Evolutionary conservation across 179 eudicot genomes (phyloP).

Genomic region (Beta macrorhiza): DNA sequence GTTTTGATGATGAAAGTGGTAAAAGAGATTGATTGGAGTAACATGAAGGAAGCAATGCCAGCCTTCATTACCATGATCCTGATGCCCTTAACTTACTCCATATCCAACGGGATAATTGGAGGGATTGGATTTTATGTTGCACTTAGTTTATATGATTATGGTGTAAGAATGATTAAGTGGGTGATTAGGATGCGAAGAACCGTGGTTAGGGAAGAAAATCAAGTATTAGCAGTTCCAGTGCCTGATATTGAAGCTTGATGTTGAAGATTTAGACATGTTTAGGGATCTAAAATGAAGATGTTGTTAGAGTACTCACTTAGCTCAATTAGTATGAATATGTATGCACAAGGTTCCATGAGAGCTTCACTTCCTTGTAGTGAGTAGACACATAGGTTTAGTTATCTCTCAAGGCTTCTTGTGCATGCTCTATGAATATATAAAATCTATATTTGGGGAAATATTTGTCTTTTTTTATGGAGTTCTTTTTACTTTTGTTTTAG

Average conservation of each 20-base stretch:
- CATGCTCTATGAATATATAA: slow-evolving; percentile 32
- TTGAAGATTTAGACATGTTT: slow-evolving; percentile 5
- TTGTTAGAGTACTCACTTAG: slow-evolving; percentile 7
- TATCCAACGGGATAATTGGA: slow-evolving; percentile 76
- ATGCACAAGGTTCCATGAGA: slow-evolving; percentile 66
- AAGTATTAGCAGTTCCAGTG: slow-evolving; percentile 49
- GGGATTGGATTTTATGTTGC: slow-evolving; percentile 71
- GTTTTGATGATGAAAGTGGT: slow-evolving; percentile 84
- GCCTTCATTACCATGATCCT: slow-evolving; percentile 72
- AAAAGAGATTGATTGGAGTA: slow-evolving; percentile 72
- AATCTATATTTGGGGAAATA: not conserved
- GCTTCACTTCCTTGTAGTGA: slow-evolving; percentile 3
- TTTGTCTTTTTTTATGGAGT: not conserved
- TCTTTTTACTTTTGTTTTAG: too few species aligned
- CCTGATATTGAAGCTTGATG: slow-evolving; percentile 25
- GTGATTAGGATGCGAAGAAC: slow-evolving; percentile 47
- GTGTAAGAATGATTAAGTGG: slow-evolving; percentile 47
- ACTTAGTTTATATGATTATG: slow-evolving; percentile 53
- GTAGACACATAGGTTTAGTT: slow-evolving; percentile 10
- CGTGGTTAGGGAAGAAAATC: slow-evolving; percentile 66
- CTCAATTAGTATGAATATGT: slow-evolving; percentile 30
- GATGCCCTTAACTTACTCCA: slow-evolving; percentile 91
- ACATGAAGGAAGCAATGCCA: slow-evolving; percentile 71
- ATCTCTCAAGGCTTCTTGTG: slow-evolving; percentile 62
- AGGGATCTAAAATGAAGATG: not conserved